Percentiles rank a stretch among this genome's conserved stretches.
These are phyloP conservation scores for Alternaria ventricosa DNA, from an alignment of 2,329 filamentous ascomycete species.

Conservation along the genomic window DNA sequence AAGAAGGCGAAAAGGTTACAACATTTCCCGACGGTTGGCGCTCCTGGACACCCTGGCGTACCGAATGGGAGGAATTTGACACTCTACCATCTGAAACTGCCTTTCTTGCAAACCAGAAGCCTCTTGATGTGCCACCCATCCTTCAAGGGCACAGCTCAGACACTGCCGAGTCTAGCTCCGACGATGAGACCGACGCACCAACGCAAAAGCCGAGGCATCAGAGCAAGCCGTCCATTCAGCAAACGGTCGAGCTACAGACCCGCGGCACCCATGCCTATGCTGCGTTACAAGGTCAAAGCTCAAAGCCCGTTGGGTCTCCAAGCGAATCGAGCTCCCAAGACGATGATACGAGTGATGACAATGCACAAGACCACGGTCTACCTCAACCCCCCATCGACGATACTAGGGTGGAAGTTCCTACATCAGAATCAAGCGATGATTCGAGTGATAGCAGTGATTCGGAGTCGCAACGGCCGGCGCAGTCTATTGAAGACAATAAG, in stretches of 20 bases:
- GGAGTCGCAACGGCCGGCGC: neutral
- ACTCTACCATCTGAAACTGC: slow-evolving; percentile 9
- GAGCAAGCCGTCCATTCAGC: slow-evolving; percentile 2
- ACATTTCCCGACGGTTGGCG: slow-evolving; percentile 57
- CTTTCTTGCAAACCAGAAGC: slow-evolving; percentile 31
- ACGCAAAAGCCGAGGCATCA: neutral
- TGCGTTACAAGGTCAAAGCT: slow-evolving; percentile 20
- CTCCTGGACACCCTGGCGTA: slow-evolving; percentile 52
- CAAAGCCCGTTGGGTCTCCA: neutral
- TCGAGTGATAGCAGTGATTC: neutral
- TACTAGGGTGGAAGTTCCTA: neutral
- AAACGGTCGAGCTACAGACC: slow-evolving; percentile 24
- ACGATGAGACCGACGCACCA: slow-evolving; percentile 3
- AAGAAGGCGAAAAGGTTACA: slow-evolving; percentile 30
- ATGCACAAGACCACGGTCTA: neutral
- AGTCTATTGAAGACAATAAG: slow-evolving; percentile 2
- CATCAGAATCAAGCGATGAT: neutral
- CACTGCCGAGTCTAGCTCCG: neutral
- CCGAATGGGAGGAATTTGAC: slow-evolving; percentile 57
- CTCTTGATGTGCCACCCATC: neutral
- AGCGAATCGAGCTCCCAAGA: neutral
- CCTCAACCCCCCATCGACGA: slow-evolving; percentile 5
- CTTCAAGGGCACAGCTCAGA: neutral
- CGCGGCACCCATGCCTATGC: slow-evolving; percentile 32
- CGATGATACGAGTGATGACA: neutral